These are phyloP conservation scores for Trichophyton rubrum DNA, from an alignment of 2,329 filamentous ascomycete species.

Conservation along the genomic window DNA sequence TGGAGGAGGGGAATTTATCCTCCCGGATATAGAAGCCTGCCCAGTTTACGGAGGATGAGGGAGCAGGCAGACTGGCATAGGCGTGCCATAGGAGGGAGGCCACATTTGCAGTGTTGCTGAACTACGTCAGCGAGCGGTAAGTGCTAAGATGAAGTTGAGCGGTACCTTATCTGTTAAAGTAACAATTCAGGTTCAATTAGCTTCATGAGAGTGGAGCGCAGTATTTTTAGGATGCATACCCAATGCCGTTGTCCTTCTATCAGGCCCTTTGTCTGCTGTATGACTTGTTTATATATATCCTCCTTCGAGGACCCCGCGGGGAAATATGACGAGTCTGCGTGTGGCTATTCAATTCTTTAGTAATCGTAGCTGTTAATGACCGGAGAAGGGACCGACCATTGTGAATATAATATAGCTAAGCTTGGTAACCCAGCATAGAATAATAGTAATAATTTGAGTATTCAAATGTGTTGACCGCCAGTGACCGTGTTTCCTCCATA, in stretches of 20 bases:
- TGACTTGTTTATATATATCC: constrained; percentile 32
- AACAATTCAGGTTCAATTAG: background rate
- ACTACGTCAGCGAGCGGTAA: background rate
- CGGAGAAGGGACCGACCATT: background rate
- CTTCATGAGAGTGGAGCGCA: background rate
- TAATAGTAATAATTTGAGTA: constrained; percentile 14
- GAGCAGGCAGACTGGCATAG: constrained; percentile 32
- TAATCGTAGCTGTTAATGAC: too few species aligned
- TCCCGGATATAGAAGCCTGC: constrained; percentile 37
- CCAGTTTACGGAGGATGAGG: constrained; percentile 37
- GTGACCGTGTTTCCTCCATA: background rate
- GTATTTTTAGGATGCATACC: constrained; percentile 21
- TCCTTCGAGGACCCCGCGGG: constrained; percentile 26
- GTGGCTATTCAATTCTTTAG: constrained; percentile 24
- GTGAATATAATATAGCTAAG: background rate
- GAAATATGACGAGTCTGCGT: constrained; percentile 39
- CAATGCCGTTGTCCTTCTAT: constrained; percentile 35
- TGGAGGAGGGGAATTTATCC: constrained; percentile 29
- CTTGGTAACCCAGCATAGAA: too few species aligned
- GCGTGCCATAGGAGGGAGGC: constrained; percentile 39
- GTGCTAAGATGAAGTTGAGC: too few species aligned
- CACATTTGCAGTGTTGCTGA: constrained; percentile 37
- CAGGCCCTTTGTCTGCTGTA: constrained; percentile 28
- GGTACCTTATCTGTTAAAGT: background rate
- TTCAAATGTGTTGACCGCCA: background rate